These are phyloP conservation scores for Pneumocystis wakefieldiae DNA, from an alignment of 1,139 yeast genomes.

Conservation along the genomic window DNA sequence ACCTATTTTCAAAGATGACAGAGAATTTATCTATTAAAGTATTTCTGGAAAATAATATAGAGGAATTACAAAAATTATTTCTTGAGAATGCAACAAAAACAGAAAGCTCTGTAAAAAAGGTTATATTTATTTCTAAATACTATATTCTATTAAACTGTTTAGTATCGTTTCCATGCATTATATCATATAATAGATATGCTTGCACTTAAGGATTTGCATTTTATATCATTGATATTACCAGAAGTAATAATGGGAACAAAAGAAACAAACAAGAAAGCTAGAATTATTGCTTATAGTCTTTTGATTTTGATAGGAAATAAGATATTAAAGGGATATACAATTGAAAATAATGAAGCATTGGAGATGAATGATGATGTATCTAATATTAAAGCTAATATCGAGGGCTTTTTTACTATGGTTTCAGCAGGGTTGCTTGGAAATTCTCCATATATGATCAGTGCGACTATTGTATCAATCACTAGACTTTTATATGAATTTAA, in stretches of 20 bases:
- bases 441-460: constrained; percentile 89
- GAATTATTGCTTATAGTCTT: constrained; percentile 64
- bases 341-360: constrained; percentile 51
- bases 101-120: neutral
- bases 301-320: constrained; percentile 68
- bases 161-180: constrained; percentile 57
- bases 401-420: constrained; percentile 81
- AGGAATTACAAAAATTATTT: constrained; percentile 46
- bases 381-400: constrained; percentile 49
- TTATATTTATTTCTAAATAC: neutral
- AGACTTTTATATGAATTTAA: constrained; percentile 80
- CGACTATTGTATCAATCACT: constrained; percentile 81
- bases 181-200: constrained; percentile 43
- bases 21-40: neutral
- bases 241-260: constrained; percentile 88
- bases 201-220: constrained; percentile 49
- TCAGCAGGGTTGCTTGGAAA: constrained; percentile 94
- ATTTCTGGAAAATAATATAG: constrained; percentile 32
- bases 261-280: constrained; percentile 80
- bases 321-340: constrained; percentile 57
- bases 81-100: constrained; percentile 34
- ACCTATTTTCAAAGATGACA: neutral
- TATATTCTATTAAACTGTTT: constrained; percentile 34
- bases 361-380: constrained; percentile 50
- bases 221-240: constrained; percentile 68